Base-by-base conservation (phyloP, 371 early-diverging fungal species). In the Mucor irregularis region DNA sequence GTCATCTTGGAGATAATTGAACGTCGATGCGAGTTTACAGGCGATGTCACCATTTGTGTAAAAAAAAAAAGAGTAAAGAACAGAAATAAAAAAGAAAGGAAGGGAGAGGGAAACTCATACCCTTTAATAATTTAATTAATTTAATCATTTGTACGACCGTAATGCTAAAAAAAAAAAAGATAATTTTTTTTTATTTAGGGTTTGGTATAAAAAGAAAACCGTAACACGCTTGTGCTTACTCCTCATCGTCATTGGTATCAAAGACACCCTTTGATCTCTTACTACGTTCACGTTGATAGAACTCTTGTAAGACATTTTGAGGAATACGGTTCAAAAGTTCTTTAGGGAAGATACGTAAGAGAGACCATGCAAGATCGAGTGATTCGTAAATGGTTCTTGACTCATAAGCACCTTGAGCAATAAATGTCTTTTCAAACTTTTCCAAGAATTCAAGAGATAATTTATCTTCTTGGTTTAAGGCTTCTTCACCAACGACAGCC, bases 401-500 rank as follows among this genome's bases (percentile, higher is more conserved):
- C 71, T 99, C 99, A 68, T 96, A 92, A 60, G 83, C 73, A 46
- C 87, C 84, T 83, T 99, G 99, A 35, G 93, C 85, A 70, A 99
- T 93, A 74, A 98, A 99, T 10, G 95, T 84, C 78, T 90, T 96
- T 74, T 99, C 99, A 74, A 99, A 99, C 81, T 95, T 95, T 54
- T 99, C 99, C 80, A 99, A 82, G 80, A 99, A 99, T 77, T 99
- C 99, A 37, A 99, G 84, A 25, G 95, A 88, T 50, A 99, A 85
- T 73, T 98, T 99, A 66, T 99, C 99, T 79, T 99, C 99, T 53
- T 90, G 91, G 69, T 92, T 95, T 67, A 99, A 80, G 11, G 99
- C 99, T 72, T 99, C 99, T 74, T 99, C 99, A 73, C 99, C 99
- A 44, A 99, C 99, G 38, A 99, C 99, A 48, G 99, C 98, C 87